Conservation (phyloP, 169 alveolate genomes). For the Cryptosporidium meleagridis region DNA sequence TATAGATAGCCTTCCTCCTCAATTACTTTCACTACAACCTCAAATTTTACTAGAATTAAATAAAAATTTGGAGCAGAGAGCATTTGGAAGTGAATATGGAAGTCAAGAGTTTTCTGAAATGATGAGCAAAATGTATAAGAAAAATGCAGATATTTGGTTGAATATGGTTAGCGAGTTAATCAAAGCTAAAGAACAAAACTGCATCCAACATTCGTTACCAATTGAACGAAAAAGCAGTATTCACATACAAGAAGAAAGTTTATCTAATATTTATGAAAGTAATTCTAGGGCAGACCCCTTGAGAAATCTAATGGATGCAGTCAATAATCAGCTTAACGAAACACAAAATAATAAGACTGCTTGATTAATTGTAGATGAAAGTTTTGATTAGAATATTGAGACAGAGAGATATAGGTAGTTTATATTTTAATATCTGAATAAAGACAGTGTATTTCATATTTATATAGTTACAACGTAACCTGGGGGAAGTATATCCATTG, state of each 20-base stretch:
- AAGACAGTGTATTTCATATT: neutral
- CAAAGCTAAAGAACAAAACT: neutral
- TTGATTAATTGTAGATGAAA: neutral
- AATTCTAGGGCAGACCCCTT: neutral
- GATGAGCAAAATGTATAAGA: conserved; percentile 30
- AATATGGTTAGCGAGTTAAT: neutral
- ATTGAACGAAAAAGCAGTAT: neutral
- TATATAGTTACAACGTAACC: conserved; percentile 20
- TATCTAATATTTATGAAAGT: neutral
- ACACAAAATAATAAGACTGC: neutral
- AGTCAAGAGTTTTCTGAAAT: neutral
- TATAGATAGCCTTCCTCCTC: conserved; percentile 22
- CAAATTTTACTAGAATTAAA: conserved; percentile 30
- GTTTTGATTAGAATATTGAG: neutral
- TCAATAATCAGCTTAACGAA: neutral
- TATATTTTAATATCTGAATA: neutral
- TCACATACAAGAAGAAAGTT: neutral
- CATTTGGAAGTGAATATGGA: neutral
- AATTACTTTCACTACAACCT: conserved; percentile 17
- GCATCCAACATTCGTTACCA: neutral
- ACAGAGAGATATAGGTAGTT: neutral
- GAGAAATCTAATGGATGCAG: conserved; percentile 2
- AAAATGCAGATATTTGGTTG: conserved; percentile 48
- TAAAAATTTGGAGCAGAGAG: neutral
- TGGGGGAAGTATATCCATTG: conserved; percentile 36